Percentiles rank a stretch among this genome's conserved stretches.
phyloP scores from a whole-genome alignment of 2,329 filamentous ascomycete species.

The Pseudocercospora pini-densiflorae region DNA sequence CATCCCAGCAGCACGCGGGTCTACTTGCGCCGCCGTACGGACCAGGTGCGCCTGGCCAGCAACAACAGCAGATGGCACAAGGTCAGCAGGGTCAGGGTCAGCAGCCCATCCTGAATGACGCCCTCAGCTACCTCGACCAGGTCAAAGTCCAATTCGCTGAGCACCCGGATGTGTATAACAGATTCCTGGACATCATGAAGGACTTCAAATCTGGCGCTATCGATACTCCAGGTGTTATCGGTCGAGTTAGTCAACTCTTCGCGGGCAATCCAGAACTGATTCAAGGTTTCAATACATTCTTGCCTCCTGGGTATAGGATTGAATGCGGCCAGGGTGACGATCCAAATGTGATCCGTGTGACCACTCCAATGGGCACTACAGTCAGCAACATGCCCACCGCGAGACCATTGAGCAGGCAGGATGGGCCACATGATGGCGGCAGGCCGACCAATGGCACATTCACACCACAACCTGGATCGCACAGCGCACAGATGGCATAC shows the following conservation, averaged over 20 bases:
- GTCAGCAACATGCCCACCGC: slow-evolving; percentile 77
- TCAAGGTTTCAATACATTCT: slow-evolving; percentile 97
- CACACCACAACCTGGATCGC: slow-evolving; percentile 44
- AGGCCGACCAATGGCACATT: slow-evolving; percentile 43
- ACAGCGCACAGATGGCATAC: slow-evolving; percentile 45
- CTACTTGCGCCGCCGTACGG: slow-evolving; percentile 51
- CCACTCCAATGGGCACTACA: slow-evolving; percentile 96
- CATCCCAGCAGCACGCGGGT: slow-evolving; percentile 52
- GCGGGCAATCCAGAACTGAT: slow-evolving; percentile 87
- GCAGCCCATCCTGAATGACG: slow-evolving; percentile 83
- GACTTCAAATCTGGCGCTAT: slow-evolving; percentile 99
- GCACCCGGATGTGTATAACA: slow-evolving; percentile 95
- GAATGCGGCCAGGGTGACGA: slow-evolving; percentile 94
- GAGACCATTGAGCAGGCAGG: slow-evolving; percentile 46
- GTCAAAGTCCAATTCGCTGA: slow-evolving; percentile 98
- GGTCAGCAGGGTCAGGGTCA: slow-evolving; percentile 64
- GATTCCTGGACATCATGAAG: slow-evolving; percentile 99
- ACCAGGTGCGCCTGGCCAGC: slow-evolving; percentile 33
- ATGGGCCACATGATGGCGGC: slow-evolving; percentile 27
- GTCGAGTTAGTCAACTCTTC: slow-evolving; percentile 92
- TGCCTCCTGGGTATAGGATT: slow-evolving; percentile 92
- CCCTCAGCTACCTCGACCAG: slow-evolving; percentile 94
- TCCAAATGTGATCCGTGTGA: slow-evolving; percentile 94
- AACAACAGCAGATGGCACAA: slow-evolving; percentile 35
- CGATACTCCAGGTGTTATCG: slow-evolving; percentile 96